Evolutionary conservation across 352 stramenopile species (phyloP), one percentile per base, ranked within the genome.

Genomic region (Phytopythium oedochilum): DNA sequence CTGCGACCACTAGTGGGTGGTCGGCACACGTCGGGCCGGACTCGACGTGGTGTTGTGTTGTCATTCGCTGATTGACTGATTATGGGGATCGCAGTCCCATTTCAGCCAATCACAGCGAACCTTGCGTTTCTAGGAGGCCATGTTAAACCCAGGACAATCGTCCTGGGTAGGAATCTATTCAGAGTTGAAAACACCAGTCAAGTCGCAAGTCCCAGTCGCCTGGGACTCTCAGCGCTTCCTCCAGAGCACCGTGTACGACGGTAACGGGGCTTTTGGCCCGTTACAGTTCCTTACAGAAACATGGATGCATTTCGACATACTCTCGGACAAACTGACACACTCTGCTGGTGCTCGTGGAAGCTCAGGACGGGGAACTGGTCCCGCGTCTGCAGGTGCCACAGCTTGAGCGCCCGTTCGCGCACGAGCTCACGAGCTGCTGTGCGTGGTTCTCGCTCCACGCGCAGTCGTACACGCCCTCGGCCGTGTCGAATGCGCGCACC

Each of bases 381-480:
- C 52, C 70, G 67, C 23, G 88, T 93, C 57, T 92, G 78, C 57
- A 97, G 55, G 48, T 97, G 86, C 85, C 86, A 97, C 9, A 97
- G 79, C 69, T 97, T 97, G 34, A 97, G 39, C 1, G 78, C 70
- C 89, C 89, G 47, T 97, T 92, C 12, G 85, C 86, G 26, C 86
- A 96, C 2, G 81, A 89, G 42, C 78, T 94, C 49, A 94, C 81
- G 22, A 97, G 66, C 58, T 97, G 87, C 39, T 96, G 79, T 18
- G 70, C 66, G 57, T 97, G 78, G 42, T 72, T 77, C 55, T 97
- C 89, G 61, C 85, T 97, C 89, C 89, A 97, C 32, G 83, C 78
- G 43, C 86, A 96, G 68, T 96, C 87, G 63, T 94, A 97, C 17
- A 97, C 72, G 22, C 88, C 89, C 34, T 96, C 80, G 4, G 87